Evolutionary conservation across 768 basidiomycete species (phyloP), one percentile per base, ranked within the genome.

Genomic region (Coprinellus aureogranulatus): DNA sequence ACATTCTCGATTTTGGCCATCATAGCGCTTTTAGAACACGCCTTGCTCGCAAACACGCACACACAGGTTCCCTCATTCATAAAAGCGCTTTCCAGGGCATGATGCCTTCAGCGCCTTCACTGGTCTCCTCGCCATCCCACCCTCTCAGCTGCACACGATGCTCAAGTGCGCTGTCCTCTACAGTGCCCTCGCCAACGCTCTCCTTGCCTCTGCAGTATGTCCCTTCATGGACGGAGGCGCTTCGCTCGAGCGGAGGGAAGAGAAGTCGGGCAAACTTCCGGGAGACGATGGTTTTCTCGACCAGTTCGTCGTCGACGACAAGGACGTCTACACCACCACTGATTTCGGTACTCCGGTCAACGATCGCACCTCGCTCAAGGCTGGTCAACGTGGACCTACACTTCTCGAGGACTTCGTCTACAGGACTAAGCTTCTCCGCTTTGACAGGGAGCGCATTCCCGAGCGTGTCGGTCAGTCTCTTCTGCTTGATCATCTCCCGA

Each of bases 371-470:
- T 45, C 44, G 8, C 44, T 45, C 44, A 45, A 45, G 44, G 34
- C 34, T 34, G 34, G 34, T 34, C 34, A 34, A 34, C 34, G 34
- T 2, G 94, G 92, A 0, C 88, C 92, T 1, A 81, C 83, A 23
- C 75, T 92, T 5, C 78, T 95, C n/a, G 90, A 91, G 65, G 91
- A 94, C 70, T 93, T 92, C 77, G 88, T 92, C 72, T 86, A 90
- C 73, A 88, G 95, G 67, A 92, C 94, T 74, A 78, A 89, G 49
- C 85, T 98, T 60, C 87, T 92, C 16, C 94, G 96, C 77, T 94
- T 95, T 65, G 91, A 92, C 71, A 87, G 92, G 59, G 94, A 97
- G 74, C 89, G 96, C 70, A 96, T 98, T 67, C 96, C 95, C 16
- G 93, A 96, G 80, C 92, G 93, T 72, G 88, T 92, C 62, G 93